Evolutionary conservation across 2,329 filamentous ascomycete genomes (phyloP), one percentile per base, ranked within the genome.

Genomic region (Colletotrichum chlorophyti): DNA sequence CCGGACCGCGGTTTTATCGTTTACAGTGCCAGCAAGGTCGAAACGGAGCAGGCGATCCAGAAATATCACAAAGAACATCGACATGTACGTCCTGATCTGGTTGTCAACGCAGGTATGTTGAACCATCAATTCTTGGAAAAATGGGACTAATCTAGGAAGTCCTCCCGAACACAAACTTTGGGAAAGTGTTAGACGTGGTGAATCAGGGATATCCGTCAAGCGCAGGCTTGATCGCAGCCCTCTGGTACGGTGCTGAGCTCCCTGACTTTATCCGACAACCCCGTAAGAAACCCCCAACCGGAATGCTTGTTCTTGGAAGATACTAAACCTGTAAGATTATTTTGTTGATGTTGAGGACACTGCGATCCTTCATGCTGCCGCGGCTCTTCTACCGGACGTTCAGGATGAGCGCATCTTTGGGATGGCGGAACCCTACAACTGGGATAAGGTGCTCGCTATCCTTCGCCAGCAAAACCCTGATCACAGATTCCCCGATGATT

Each of bases 351-450:
- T 81, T 0, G 69, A 77, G 10, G 82, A 86, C 49, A 65, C 65
- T 3, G 83, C 81, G 0, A 70, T 76, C 0, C 66, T 87, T 0
- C 83, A 86, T 35, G 71, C 85, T 3, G 77, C 79, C 3, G 83
- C 79, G 0, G 68, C 81, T 6, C 71, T 84, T 0, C 71, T 82
- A 19, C 70, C 73, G 21, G 71, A 82, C 62, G 75, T 81, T 0
- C 59, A 68, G 3, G 74, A 74, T 0, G 77, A 86, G 63, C 76
- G 85, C 1, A 66, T 88, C 9, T 83, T 86, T 65, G 84, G 72
- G 2, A 83, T 80, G 53, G 81, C 79, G 0, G 70, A 74, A 2
- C 75, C 74, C 0, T 80, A 74, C 55, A 82, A 72, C 46, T 81
- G 75, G 68, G 79, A 80, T 15, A 65, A 74, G 3, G 63, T 83